Evolutionary conservation across 257 asterid genomes (phyloP), one percentile per base, ranked within the genome.

Genomic region (Lithospermum erythrorhizon): DNA sequence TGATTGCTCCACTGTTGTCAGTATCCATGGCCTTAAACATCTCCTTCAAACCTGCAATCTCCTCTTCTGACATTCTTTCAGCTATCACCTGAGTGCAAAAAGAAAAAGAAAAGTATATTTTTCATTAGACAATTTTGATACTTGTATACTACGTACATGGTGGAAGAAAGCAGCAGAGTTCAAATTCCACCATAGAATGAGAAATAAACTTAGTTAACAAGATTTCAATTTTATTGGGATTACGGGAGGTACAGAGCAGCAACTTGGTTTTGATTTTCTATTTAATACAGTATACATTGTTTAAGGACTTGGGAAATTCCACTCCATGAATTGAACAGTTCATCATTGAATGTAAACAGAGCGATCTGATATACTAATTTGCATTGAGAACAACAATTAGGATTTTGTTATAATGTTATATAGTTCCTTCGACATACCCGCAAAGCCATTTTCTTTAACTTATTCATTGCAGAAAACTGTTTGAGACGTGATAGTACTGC

Each of bases 11-110:
- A 53, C 96, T 88, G 62, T 79, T 83, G 73, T 88, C 96, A 58
- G 93, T 82, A 76, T 88, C 96, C 96, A 88, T 85, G 70, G 95
- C 85, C 78, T 67, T 76, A 74, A 88, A 88, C 96, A 88, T 88
- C 78, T 83, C 95, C 67, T 72, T 88, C 60, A 88, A 75, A 72
- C 96, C 96, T 2, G 95, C 95, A 66, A 88, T 88, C 81, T 88
- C 96, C 76, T 88, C 95, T 73, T 86, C 95, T 27, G 96, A 88
- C 84, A 86, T 74, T 76, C 95, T 88, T 75, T 88, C 96, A 69
- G 96, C 96, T 59, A 88, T 88, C 41, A 88, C 96, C 96, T 88
- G 79, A 73, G 69, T 58, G 68, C 55, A 78, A 61, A 70, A 60
- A 57, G 59, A 58, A 56, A 23, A 24, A 24, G 14, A 55, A 8